phyloP scores from a whole-genome alignment of 352 stramenopile species.

The Phytopythium mirpurense region DNA sequence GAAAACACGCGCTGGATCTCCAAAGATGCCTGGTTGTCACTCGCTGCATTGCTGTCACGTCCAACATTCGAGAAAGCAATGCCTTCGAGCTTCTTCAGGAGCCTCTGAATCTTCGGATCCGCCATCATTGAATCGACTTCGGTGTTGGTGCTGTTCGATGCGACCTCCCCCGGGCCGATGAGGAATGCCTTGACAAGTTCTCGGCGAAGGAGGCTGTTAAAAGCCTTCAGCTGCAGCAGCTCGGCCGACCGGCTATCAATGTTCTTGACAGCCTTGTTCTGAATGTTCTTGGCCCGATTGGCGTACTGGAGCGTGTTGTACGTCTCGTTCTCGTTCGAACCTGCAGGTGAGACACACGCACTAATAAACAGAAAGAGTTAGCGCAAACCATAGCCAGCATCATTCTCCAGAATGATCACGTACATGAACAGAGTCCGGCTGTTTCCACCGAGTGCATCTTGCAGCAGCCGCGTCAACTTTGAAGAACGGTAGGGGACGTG shows the following conservation, averaged over 20 bases:
- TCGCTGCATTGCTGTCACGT: neutral
- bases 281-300: conserved; percentile 85
- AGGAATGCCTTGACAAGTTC: conserved; percentile 65
- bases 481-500: conserved; percentile 81
- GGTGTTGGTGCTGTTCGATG: conserved; percentile 18
- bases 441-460: conserved; percentile 86
- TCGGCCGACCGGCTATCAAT: conserved; percentile 78
- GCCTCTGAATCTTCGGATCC: conserved; percentile 44
- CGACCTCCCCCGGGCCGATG: conserved; percentile 15
- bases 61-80: conserved; percentile 12
- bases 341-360: conserved; percentile 78
- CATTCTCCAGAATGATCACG: conserved; percentile 1
- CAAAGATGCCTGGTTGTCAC: neutral
- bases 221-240: conserved; percentile 55
- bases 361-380: conserved; percentile 23
- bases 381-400: neutral
- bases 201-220: conserved; percentile 59
- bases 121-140: conserved; percentile 32
- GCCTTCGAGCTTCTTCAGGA: conserved; percentile 54
- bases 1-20: conserved; percentile 2
- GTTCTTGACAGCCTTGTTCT: conserved; percentile 89
- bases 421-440: conserved; percentile 87
- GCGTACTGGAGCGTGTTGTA: conserved; percentile 85
- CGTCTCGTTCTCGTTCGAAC: conserved; percentile 63
- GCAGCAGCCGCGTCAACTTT: conserved; percentile 74